Evolutionary conservation across 768 basidiomycete species (phyloP), one percentile per base, ranked within the genome.

Genomic region (Gloeopeniophorella convolvens): DNA sequence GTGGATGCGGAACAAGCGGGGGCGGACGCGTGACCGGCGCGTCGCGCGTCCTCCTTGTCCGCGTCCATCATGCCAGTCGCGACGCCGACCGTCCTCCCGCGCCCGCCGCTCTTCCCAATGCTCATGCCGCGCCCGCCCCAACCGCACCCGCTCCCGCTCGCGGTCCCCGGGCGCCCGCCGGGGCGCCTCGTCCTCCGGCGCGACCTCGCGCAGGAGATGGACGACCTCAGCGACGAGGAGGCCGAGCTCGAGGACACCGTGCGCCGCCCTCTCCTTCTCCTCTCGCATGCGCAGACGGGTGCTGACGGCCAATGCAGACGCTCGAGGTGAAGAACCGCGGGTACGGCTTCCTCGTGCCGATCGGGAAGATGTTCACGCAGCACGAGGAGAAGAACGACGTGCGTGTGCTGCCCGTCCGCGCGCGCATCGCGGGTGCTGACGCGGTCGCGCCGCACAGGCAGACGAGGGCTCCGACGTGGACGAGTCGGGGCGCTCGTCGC

Each of bases 311-410:
- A 40, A 42, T 24, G 24, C 61, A 88, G 85, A 82, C 76, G 53
- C 52, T 72, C 26, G 67, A 69, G 47, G 76, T 89, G 28, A 78
- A 76, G 54, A 81, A 80, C 55, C 75, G 84, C 28, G 88, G 88
- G 9, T 82, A 71, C 52, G 72, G 65, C 55, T 86, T 78, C 60
- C 71, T 86, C 18, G 74, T 90, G 21, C 86, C 87, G 5, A 84
- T 88, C 36, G 88, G 88, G 7, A 77, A 80, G 42, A 73, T 73
- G 46, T 71, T 85, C 48, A 90, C 88, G 12, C 80, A 81, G 58
- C 77, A 81, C 55, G 88, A 90, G 61, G 88, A 90, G 66, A 89
- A 87, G 70, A 89, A 88, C 62, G 88, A 90, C 62, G 88, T 88
- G 50, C 46, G 74, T 46, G 15, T 32, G 15, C 11, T 18, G 15